A percentile compares a stretch with the other conserved stretches of the same genome.
phyloP scores from a whole-genome alignment of 306 rosid species.

The Cucumis cinereus region DNA sequence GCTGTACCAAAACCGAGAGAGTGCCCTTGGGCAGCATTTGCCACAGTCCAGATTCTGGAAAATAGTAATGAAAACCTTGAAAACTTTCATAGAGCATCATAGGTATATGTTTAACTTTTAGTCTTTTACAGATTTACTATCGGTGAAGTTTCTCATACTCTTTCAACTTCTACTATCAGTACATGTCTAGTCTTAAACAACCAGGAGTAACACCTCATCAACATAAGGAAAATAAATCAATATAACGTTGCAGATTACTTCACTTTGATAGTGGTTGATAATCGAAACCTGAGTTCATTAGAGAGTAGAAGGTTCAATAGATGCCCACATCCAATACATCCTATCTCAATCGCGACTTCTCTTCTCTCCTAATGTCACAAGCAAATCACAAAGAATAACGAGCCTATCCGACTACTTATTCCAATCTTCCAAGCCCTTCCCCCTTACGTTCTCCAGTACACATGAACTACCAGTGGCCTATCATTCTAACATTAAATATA shows the following conservation, averaged over 20 bases:
- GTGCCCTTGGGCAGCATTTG: conserved; percentile 59
- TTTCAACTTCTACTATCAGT: no score
- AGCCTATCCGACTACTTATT: background rate
- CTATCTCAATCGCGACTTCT: background rate
- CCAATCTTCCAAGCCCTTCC: background rate
- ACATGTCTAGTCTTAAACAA: background rate
- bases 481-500: background rate
- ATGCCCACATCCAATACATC: background rate
- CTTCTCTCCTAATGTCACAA: background rate
- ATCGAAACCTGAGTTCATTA: background rate
- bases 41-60: conserved; percentile 68
- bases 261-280: background rate
- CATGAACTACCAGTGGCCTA: background rate
- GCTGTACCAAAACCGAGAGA: conserved; percentile 61
- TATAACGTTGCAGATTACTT: background rate
- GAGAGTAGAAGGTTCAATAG: background rate
- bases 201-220: background rate
- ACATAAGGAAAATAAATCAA: background rate
- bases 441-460: background rate
- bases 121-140: background rate
- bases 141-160: no score
- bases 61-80: background rate
- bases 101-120: background rate
- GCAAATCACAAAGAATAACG: background rate
- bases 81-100: background rate